phyloP scores from a whole-genome alignment of 768 basidiomycete genomes.

The Trametes coccinea region DNA sequence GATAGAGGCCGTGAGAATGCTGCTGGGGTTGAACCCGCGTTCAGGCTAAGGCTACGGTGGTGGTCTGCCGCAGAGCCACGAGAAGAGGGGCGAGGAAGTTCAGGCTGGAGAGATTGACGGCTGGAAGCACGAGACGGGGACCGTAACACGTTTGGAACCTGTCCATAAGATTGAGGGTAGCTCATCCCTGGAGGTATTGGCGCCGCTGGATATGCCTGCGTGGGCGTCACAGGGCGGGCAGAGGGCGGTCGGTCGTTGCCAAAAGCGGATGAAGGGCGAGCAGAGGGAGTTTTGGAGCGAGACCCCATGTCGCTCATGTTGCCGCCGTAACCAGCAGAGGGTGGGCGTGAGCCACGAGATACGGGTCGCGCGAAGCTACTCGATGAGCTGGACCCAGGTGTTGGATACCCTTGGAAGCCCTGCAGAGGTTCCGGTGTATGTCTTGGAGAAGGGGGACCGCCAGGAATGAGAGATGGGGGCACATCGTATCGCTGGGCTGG shows the following conservation, averaged over 20 bases:
- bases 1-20: conserved; percentile 26
- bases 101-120: conserved; percentile 17
- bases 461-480: conserved; percentile 5
- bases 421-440: conserved; percentile 10
- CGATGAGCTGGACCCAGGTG: conserved; percentile 9
- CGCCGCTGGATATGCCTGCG: background rate
- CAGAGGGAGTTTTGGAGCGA: conserved; percentile 9
- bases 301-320: background rate
- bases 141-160: conserved; percentile 13
- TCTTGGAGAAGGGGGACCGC: conserved; percentile 3
- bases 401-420: conserved; percentile 8
- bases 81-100: conserved; percentile 24
- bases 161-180: background rate
- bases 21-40: conserved; percentile 32
- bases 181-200: background rate
- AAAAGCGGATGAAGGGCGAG: conserved; percentile 8
- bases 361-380: conserved; percentile 3
- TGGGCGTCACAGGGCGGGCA: conserved; percentile 8
- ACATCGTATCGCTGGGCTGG: conserved; percentile 7
- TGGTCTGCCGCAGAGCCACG: conserved; percentile 25
- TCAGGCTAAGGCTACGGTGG: conserved; percentile 31
- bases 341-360: conserved; percentile 1
- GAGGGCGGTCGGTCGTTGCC: conserved; percentile 6
- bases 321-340: background rate
- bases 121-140: conserved; percentile 19